Evolutionary conservation across 2,329 filamentous ascomycete species (phyloP).

Genomic region (Phaeosphaeria sp.): DNA sequence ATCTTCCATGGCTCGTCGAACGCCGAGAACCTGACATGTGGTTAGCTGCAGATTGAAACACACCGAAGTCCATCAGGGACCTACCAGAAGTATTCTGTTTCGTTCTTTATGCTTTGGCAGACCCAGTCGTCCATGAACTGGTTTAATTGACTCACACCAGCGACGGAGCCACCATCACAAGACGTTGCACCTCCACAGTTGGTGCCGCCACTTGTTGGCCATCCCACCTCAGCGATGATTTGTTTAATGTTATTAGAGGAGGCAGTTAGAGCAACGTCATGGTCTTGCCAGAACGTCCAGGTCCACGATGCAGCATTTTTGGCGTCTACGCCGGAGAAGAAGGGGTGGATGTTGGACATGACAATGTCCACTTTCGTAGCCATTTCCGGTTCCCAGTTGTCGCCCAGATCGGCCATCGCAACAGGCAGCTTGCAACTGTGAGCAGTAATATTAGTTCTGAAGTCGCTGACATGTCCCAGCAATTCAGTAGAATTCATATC

Average conservation of each 20-base stretch:
- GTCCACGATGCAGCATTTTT: constrained; percentile 80
- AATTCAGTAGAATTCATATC: constrained; percentile 73
- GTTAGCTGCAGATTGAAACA: constrained; percentile 10
- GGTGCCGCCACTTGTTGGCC: constrained; percentile 84
- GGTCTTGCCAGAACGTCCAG: constrained; percentile 76
- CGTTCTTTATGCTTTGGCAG: constrained; percentile 78
- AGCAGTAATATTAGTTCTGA: constrained; percentile 71
- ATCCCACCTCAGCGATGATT: constrained; percentile 89
- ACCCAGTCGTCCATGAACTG: constrained; percentile 86
- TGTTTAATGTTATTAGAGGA: constrained; percentile 63
- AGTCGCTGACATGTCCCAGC: constrained; percentile 68
- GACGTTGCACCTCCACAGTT: constrained; percentile 68
- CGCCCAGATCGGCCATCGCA: constrained; percentile 86
- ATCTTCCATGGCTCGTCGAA: constrained; percentile 98
- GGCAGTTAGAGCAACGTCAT: constrained; percentile 70
- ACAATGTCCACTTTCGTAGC: constrained; percentile 79
- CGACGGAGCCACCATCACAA: constrained; percentile 75
- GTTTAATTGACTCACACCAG: constrained; percentile 82
- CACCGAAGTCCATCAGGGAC: constrained; percentile 26
- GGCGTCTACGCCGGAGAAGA: constrained; percentile 82
- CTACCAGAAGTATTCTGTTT: constrained; percentile 92
- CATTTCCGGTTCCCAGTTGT: constrained; percentile 79
- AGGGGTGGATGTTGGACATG: constrained; percentile 97
- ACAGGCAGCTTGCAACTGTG: constrained; percentile 75
- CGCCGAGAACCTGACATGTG: constrained; percentile 73